A percentile compares a stretch with the other conserved stretches of the same genome.
These are phyloP conservation scores for Nicotiana rustica DNA, from an alignment of 305 asterid genomes.

Conservation along the genomic window DNA sequence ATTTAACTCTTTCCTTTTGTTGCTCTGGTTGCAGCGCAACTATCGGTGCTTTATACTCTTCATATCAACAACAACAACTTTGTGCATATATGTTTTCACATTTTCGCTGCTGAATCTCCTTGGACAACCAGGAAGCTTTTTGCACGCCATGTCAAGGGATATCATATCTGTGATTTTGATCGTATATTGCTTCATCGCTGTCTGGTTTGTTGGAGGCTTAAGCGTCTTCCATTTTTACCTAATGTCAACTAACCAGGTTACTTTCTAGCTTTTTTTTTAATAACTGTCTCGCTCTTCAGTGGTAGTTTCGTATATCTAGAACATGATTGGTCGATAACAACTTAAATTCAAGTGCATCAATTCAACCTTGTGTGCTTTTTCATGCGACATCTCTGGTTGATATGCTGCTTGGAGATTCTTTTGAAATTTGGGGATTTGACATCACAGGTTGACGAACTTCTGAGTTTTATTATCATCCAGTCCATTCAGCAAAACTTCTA, in stretches of 20 bases:
- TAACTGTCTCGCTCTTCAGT: conserved; percentile 25
- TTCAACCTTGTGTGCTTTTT: neutral
- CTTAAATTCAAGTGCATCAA: neutral
- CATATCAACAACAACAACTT: conserved; percentile 69
- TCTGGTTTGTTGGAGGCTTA: conserved; percentile 98
- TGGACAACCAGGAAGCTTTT: conserved; percentile 57
- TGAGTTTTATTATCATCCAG: no score
- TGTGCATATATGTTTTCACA: conserved; percentile 86
- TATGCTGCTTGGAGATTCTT: no score
- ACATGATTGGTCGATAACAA: neutral
- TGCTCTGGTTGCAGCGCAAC: conserved; percentile 74
- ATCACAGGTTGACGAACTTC: no score
- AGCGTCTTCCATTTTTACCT: conserved; percentile 83
- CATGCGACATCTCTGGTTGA: no score
- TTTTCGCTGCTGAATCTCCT: conserved; percentile 74
- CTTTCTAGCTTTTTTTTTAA: neutral
- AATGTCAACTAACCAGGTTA: conserved; percentile 80
- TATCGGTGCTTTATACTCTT: conserved; percentile 82
- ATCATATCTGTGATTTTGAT: conserved; percentile 63
- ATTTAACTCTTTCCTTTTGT: neutral
- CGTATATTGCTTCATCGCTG: conserved; percentile 79
- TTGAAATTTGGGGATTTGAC: no score
- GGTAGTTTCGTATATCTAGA: neutral
- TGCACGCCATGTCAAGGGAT: conserved; percentile 70
- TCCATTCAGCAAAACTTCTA: no score